A percentile compares a stretch with the other conserved stretches of the same genome.
phyloP scores from a whole-genome alignment of 805 yeast species.

The Ogataea saltuana region DNA sequence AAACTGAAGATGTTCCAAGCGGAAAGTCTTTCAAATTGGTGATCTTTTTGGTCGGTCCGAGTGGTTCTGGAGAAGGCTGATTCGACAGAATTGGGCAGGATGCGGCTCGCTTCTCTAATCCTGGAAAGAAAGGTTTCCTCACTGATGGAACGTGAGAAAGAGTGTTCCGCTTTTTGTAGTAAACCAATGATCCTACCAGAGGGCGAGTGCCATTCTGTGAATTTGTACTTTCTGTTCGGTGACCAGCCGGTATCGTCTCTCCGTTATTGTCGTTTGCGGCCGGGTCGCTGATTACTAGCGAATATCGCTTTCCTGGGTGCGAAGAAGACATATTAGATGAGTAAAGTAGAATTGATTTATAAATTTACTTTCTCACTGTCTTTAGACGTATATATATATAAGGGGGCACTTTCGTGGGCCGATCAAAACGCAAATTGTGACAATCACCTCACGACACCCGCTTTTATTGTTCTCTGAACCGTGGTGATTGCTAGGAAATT shows the following conservation, averaged over 20 bases:
- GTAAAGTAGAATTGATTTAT: background rate
- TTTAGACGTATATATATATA: too few species aligned
- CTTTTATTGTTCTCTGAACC: background rate
- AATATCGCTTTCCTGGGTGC: slow-evolving; percentile 10
- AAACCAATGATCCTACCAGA: slow-evolving; percentile 33
- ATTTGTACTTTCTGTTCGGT: too few species aligned
- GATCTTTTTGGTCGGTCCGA: background rate
- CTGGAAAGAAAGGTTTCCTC: too few species aligned
- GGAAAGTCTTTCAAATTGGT: too few species aligned
- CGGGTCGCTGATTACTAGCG: slow-evolving; percentile 15
- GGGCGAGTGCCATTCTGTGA: slow-evolving; percentile 28
- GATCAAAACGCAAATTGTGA: background rate
- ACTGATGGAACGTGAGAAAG: slow-evolving; percentile 5
- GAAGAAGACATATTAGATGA: background rate
- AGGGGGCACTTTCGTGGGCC: too few species aligned
- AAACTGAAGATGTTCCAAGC: too few species aligned
- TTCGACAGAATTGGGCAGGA: slow-evolving; percentile 10
- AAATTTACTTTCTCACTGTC: background rate
- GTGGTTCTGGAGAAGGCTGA: background rate
- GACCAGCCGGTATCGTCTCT: too few species aligned
- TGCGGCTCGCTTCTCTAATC: background rate
- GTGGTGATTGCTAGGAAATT: background rate
- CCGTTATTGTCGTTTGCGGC: background rate
- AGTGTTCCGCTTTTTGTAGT: slow-evolving; percentile 21
- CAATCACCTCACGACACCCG: background rate